phyloP scores from a whole-genome alignment of 2,329 filamentous ascomycete species.

The Botryotinia convoluta region DNA sequence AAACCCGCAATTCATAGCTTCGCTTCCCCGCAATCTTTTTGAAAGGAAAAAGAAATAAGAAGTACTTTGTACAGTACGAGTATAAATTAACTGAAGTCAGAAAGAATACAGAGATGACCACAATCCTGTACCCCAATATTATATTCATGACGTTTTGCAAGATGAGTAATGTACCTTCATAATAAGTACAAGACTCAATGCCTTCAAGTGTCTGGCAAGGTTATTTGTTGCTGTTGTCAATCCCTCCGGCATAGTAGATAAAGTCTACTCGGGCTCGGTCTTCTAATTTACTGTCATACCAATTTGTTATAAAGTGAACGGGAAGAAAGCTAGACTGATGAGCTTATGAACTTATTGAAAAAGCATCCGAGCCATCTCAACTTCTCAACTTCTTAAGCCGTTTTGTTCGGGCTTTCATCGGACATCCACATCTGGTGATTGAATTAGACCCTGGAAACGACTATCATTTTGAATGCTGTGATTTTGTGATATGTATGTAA shows the following conservation, averaged over 20 bases:
- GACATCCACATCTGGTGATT: background rate
- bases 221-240: background rate
- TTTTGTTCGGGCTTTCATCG: background rate
- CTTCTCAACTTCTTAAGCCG: background rate
- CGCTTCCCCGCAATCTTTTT: constrained; percentile 19
- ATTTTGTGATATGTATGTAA: background rate
- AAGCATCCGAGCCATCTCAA: background rate
- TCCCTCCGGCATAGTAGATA: background rate
- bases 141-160: background rate
- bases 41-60: background rate
- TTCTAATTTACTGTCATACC: background rate
- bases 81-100: background rate
- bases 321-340: background rate
- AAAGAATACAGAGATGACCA: background rate
- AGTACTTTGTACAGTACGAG: background rate
- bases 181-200: background rate
- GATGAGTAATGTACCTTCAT: background rate
- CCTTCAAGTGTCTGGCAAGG: background rate
- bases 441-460: background rate
- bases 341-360: background rate
- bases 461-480: background rate
- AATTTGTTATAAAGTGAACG: background rate
- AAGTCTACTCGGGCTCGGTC: background rate
- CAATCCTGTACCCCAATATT: background rate
- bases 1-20: constrained; percentile 12